Percentiles rank a stretch among this genome's conserved stretches.
These are phyloP conservation scores for Fusarium falciforme DNA, from an alignment of 2,329 filamentous ascomycete genomes.

Conservation along the genomic window DNA sequence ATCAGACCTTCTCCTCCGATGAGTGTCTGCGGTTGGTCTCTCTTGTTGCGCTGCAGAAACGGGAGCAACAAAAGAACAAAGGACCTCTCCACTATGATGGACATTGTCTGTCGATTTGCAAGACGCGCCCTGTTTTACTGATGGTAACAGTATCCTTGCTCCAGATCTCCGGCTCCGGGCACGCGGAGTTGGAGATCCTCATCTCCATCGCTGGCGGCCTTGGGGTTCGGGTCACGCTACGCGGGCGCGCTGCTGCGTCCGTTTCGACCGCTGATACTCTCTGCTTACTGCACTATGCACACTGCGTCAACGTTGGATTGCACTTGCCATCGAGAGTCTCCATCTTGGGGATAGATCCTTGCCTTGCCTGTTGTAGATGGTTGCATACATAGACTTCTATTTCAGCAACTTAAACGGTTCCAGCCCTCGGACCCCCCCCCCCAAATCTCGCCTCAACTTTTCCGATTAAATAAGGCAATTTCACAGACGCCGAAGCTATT, in stretches of 20 bases:
- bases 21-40: not conserved
- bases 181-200: conserved; percentile 15
- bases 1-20: conserved; percentile 21
- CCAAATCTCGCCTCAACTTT: conserved; percentile 35
- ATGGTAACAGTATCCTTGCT: conserved; percentile 11
- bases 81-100: not conserved
- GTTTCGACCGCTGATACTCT: not conserved
- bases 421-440: conserved; percentile 7
- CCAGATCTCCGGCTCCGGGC: conserved; percentile 6
- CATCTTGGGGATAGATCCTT: conserved; percentile 12
- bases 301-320: not conserved
- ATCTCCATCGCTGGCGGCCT: not conserved
- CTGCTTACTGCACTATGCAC: not conserved
- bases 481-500: conserved; percentile 30
- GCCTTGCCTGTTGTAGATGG: conserved; percentile 19
- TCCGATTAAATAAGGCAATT: conserved; percentile 43
- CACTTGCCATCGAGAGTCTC: not conserved
- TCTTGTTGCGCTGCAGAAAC: not conserved
- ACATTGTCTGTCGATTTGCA: not conserved
- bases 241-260: conserved; percentile 15
- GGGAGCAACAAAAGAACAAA: not conserved
- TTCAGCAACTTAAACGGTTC: not conserved
- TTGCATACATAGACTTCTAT: not conserved
- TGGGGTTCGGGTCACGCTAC: not conserved
- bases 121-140: not conserved